phyloP scores from a whole-genome alignment of 768 basidiomycete genomes.

The Auricularia cornea region DNA sequence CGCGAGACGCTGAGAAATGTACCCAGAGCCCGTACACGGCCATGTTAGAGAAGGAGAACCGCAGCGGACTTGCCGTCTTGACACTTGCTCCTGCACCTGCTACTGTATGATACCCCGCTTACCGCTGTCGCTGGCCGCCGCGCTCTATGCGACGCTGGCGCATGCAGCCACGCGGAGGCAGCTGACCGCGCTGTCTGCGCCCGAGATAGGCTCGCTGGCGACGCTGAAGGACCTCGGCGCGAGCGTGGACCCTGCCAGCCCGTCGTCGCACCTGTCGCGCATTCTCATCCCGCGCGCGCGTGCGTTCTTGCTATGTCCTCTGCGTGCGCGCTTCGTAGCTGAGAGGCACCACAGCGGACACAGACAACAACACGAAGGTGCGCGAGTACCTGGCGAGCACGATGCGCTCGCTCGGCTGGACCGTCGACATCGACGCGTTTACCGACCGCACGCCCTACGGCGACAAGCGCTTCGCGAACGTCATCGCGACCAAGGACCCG shows the following conservation, averaged over 20 bases:
- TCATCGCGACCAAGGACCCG: slow-evolving; percentile 95
- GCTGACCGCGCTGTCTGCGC: slow-evolving; percentile 37
- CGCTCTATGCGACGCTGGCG: neutral
- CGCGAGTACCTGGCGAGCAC: slow-evolving; percentile 71
- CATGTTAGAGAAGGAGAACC: slow-evolving; percentile 34
- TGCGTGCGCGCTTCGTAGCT: no score
- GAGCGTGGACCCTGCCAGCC: slow-evolving; percentile 57
- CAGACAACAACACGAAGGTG: slow-evolving; percentile 72
- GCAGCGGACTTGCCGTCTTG: neutral
- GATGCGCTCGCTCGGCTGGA: slow-evolving; percentile 71
- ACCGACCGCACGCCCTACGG: slow-evolving; percentile 76
- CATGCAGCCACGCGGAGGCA: neutral
- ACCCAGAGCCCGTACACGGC: slow-evolving; percentile 80
- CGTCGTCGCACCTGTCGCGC: slow-evolving; percentile 67
- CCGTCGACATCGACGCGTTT: slow-evolving; percentile 81
- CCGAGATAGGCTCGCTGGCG: slow-evolving; percentile 43
- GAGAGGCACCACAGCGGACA: slow-evolving; percentile 49
- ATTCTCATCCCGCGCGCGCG: slow-evolving; percentile 80
- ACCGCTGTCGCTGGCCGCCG: neutral
- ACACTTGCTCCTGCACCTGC: neutral
- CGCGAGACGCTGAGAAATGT: slow-evolving; percentile 10
- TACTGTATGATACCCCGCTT: neutral
- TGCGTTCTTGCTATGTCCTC: slow-evolving; percentile 35
- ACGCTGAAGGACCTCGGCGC: slow-evolving; percentile 53
- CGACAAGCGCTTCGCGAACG: slow-evolving; percentile 69